Conservation (phyloP, 2,329 filamentous ascomycete species). For the Penicillium concentricum region DNA sequence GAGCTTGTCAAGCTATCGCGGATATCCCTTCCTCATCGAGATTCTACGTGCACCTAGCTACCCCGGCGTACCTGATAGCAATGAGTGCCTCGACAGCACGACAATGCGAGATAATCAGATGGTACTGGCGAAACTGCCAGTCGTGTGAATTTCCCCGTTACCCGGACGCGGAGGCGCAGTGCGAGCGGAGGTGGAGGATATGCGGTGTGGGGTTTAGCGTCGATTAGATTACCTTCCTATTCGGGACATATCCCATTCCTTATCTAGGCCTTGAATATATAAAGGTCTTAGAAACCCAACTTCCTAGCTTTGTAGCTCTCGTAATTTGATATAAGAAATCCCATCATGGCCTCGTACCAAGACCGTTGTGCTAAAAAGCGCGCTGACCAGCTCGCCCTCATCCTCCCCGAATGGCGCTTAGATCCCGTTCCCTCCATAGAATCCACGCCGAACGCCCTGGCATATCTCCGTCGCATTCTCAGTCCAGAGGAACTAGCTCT, state of each 20-base stretch:
- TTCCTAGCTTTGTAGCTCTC: background rate
- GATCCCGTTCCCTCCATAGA: conserved; percentile 21
- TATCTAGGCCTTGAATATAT: conserved; percentile 13
- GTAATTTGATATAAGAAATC: background rate
- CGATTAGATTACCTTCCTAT: conserved; percentile 22
- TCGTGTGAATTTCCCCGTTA: conserved; percentile 42
- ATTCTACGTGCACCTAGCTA: conserved; percentile 44
- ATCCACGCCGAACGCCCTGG: conserved; percentile 20
- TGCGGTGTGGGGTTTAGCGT: conserved; percentile 18
- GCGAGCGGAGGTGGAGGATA: conserved; percentile 36
- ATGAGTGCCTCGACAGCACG: conserved; percentile 33
- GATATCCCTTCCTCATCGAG: conserved; percentile 33
- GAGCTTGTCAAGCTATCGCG: conserved; percentile 37
- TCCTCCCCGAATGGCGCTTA: conserved; percentile 26
- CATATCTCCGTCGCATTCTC: conserved; percentile 17
- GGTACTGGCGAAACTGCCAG: conserved; percentile 43
- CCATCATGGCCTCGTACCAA: conserved; percentile 16
- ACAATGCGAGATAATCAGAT: conserved; percentile 38
- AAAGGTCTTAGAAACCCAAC: background rate
- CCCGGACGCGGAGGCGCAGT: conserved; percentile 31
- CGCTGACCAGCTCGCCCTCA: conserved; percentile 20
- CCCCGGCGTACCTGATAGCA: conserved; percentile 39
- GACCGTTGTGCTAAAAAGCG: conserved; percentile 27
- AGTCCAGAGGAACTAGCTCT: conserved; percentile 19
- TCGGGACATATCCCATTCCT: conserved; percentile 23